These are phyloP conservation scores for Sordariomycetes sp. DNA, from an alignment of 2,329 filamentous ascomycete genomes.

Conservation along the genomic window DNA sequence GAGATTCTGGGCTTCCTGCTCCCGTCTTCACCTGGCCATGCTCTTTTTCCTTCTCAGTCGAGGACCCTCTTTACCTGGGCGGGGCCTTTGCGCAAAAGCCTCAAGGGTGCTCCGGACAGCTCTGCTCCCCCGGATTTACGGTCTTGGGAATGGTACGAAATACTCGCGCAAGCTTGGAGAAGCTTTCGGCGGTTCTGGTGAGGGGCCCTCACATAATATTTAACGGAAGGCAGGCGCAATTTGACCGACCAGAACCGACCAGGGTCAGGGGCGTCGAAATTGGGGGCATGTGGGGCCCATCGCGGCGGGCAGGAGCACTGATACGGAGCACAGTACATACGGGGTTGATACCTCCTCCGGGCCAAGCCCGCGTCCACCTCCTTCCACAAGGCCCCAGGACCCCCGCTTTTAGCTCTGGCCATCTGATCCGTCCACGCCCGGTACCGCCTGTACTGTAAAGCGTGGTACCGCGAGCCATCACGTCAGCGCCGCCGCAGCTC, in stretches of 20 bases:
- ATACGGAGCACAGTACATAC: not conserved
- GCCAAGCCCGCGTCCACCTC: not conserved
- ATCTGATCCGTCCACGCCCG: not conserved
- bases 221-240: not conserved
- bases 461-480: not conserved
- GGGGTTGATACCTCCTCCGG: not conserved
- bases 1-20: not conserved
- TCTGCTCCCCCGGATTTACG: not conserved
- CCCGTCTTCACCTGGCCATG: not conserved
- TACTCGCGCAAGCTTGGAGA: constrained; percentile 2
- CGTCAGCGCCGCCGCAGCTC: not conserved
- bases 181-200: constrained; percentile 1
- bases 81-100: not conserved
- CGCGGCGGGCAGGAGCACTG: not conserved
- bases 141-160: not conserved
- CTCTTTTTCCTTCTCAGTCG: not conserved
- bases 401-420: not conserved
- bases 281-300: not conserved
- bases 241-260: not conserved
- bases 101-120: not conserved
- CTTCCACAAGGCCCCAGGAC: not conserved
- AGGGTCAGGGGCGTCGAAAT: not conserved
- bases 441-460: not conserved
- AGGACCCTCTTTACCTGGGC: not conserved
- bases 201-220: constrained; percentile 1